phyloP scores from a whole-genome alignment of 2,329 filamentous ascomycete species.

The Venturia oleaginea region DNA sequence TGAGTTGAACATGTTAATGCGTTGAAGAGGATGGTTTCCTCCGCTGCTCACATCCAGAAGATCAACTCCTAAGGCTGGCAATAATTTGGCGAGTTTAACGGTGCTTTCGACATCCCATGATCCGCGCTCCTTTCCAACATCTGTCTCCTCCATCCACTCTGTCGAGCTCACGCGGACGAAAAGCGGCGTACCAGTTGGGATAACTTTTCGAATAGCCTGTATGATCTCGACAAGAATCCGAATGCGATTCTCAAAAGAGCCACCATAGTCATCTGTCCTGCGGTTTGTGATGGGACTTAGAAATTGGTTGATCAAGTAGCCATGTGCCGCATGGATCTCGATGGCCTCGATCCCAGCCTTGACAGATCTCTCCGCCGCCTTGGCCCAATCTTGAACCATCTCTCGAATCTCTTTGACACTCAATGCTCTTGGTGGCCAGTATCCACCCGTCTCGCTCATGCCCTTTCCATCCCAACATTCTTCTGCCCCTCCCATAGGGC shows the following conservation, averaged over 20 bases:
- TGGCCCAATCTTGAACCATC: slow-evolving; percentile 14
- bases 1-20: slow-evolving; percentile 30
- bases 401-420: slow-evolving; percentile 13
- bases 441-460: slow-evolving; percentile 24
- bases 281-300: slow-evolving; percentile 32
- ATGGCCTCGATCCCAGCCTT: slow-evolving; percentile 25
- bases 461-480: slow-evolving; percentile 31
- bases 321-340: slow-evolving; percentile 27
- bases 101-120: slow-evolving; percentile 34
- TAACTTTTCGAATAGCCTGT: slow-evolving; percentile 25
- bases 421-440: slow-evolving; percentile 26
- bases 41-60: slow-evolving; percentile 38
- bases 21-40: slow-evolving; percentile 36
- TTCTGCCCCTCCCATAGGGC: slow-evolving; percentile 27
- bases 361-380: slow-evolving; percentile 11
- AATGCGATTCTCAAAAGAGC: slow-evolving; percentile 31
- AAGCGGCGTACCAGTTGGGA: slow-evolving; percentile 27
- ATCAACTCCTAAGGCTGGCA: slow-evolving; percentile 35
- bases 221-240: slow-evolving; percentile 34
- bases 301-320: slow-evolving; percentile 35
- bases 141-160: slow-evolving; percentile 29
- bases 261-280: slow-evolving; percentile 35
- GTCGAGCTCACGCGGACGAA: slow-evolving; percentile 29
- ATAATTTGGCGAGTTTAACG: slow-evolving; percentile 30
- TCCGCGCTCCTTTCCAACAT: slow-evolving; percentile 22